phyloP scores from a whole-genome alignment of 805 yeast species.

The Ogataea henricii region DNA sequence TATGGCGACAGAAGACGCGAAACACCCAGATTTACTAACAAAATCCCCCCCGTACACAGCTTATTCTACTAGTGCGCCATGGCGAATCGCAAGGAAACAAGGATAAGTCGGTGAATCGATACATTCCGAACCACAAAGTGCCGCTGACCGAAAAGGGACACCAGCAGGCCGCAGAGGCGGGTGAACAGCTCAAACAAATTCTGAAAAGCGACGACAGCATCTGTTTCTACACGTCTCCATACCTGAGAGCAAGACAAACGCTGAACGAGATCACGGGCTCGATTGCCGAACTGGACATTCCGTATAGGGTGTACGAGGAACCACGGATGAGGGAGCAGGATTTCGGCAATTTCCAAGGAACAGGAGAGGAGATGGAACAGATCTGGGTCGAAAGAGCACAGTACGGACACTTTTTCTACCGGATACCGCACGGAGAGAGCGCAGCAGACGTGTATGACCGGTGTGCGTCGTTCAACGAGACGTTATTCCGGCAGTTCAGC shows the following conservation, averaged over 20 bases:
- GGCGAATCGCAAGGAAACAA: conserved; percentile 92
- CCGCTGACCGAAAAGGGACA: conserved; percentile 74
- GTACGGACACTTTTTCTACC: conserved; percentile 85
- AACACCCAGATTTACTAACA: not conserved
- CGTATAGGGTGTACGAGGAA: conserved; percentile 72
- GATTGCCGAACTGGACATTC: conserved; percentile 41
- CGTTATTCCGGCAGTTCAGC: conserved; percentile 78
- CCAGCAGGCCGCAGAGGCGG: conserved; percentile 62
- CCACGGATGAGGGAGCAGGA: conserved; percentile 94
- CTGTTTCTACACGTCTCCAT: conserved; percentile 84
- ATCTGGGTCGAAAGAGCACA: conserved; percentile 84
- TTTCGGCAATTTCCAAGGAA: conserved; percentile 88
- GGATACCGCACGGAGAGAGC: conserved; percentile 92
- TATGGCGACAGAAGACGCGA: not conserved
- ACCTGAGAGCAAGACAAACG: conserved; percentile 81
- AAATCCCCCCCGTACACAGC: conserved; percentile 20
- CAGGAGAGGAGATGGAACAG: conserved; percentile 71
- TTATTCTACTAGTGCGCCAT: conserved; percentile 81
- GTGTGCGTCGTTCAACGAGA: conserved; percentile 86
- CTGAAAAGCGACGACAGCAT: conserved; percentile 54
- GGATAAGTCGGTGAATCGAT: conserved; percentile 78
- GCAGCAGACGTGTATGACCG: conserved; percentile 96
- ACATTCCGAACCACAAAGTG: conserved; percentile 79
- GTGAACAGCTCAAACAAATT: conserved; percentile 42
- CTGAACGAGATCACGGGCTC: conserved; percentile 68